Conservation (phyloP, 2,329 filamentous ascomycete species). For the Cladosporium sp. region DNA sequence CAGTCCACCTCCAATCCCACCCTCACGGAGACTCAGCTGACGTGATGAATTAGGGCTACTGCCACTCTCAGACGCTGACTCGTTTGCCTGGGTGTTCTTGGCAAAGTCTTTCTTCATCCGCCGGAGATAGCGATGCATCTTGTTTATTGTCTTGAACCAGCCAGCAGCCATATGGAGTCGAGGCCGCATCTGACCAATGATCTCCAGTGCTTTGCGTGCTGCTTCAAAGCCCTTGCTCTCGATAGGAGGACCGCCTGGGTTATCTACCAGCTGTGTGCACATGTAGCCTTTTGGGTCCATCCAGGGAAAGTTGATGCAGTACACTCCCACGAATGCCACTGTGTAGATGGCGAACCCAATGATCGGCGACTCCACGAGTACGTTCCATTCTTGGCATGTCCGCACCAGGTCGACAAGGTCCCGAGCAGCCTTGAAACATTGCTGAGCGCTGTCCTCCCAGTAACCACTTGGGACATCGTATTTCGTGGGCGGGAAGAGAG, state of each 20-base stretch:
- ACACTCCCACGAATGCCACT: constrained; percentile 65
- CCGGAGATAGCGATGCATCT: constrained; percentile 57
- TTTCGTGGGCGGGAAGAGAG: constrained; percentile 54
- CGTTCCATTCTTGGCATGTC: constrained; percentile 61
- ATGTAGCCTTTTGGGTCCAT: constrained; percentile 66
- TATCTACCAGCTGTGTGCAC: constrained; percentile 32
- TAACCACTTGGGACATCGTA: constrained; percentile 55
- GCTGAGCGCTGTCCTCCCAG: constrained; percentile 64
- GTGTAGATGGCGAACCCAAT: constrained; percentile 69
- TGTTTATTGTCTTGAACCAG: constrained; percentile 57
- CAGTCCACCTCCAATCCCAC: constrained; percentile 53
- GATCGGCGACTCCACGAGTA: constrained; percentile 67
- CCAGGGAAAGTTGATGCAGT: constrained; percentile 66
- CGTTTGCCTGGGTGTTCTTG: constrained; percentile 37
- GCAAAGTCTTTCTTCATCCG: constrained; percentile 54
- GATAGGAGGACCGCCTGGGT: background rate
- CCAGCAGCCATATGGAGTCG: constrained; percentile 60
- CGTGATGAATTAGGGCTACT: constrained; percentile 37
- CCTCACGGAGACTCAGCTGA: constrained; percentile 46
- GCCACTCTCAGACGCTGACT: constrained; percentile 33
- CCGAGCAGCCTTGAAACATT: constrained; percentile 63
- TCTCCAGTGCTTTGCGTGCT: constrained; percentile 53
- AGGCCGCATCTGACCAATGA: constrained; percentile 55
- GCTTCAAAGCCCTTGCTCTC: constrained; percentile 43
- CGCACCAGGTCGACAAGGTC: constrained; percentile 67